Evolutionary conservation across 2,329 filamentous ascomycete genomes (phyloP), one percentile per base, ranked within the genome.

Genomic region (Phaeosphaeria sp.): DNA sequence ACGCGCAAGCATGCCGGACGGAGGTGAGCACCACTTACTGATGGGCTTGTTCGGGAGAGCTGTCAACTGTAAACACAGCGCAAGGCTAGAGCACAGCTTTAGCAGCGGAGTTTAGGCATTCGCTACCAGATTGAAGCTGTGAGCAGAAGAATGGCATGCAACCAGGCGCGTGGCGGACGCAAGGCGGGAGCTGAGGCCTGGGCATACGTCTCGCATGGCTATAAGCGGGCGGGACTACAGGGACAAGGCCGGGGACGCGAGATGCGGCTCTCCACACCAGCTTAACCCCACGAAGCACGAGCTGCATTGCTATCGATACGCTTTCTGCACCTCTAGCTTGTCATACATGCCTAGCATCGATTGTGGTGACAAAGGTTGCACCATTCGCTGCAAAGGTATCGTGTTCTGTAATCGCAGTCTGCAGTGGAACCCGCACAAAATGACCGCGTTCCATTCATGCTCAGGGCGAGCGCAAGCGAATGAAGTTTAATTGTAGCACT

Each of bases 11-110:
- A 15, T n/a, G 30, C 61, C 68, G 68, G 68, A 66, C 52, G 47
- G 42, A 52, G 46, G 60, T 62, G 68, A 66, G 62, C 27, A 13
- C 20, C 18, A 59, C 64, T 61, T 59, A 72, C 68, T 72, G 46
- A 61, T 64, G 52, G 21, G 23, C 50, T 51, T 48, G 41, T 22
- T 27, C 23, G 27, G 30, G 43, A 22, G 50, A 33, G 47, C 25
- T 42, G 21, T 39, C 46, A 36, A 51, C 23, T 43, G 41, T 39
- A 20, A 30, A 33, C 44, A 50, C 50, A 33, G 30, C 22, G 22
- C 46, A 53, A 33, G 36, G 17, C 30, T 51, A 27, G 42, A n/a
- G 20, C 41, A 21, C 44, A 41, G 22, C 22, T 30, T 30, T 55
- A 46, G 44, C 44, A 46, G 17, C 21, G 11, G 15, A 25, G 7